Base-by-base conservation (phyloP, 1,139 yeast genomes). In the Meyerozyma elateridarum region DNA sequence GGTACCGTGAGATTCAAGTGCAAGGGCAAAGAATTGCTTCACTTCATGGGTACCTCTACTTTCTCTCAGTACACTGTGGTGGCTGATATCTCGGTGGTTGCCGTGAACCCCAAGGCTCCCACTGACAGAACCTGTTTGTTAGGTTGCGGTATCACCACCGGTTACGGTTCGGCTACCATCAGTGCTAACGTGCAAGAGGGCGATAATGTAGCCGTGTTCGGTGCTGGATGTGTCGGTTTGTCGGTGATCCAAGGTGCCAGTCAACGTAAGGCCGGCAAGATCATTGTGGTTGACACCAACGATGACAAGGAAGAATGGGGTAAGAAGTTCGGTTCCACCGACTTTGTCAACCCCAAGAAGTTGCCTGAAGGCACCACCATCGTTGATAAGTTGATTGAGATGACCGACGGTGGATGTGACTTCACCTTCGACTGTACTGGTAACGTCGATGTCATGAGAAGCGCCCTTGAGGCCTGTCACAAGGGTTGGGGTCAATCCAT, bases 131-230 rank as follows among this genome's bases (percentile, higher is more conserved):
- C 93, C 29, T 89, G 97, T 70, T 67, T 91, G 59, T 75, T 93
- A 49, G 98, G 98, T 29, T 91, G 98, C 61, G 98, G 98, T 68
- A 87, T 91, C 54, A 91, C 98, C 40, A 91, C 98, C 34, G 98
- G 98, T 43, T 87, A 85, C 58, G 98, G 98, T 60, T 96, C 98
- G 34, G 98, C 96, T 34, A 76, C 85, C 47, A 84, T 85, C 64
- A 85, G 96, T 34, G 98, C 97, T 42, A 74, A 89, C 50, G 93
- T 91, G 37, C 82, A 84, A 59, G 73, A 78, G 57, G 96, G 96
- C 48, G 96, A 91, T 56, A 87, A 84, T 41, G 88, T 91, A 38
- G 98, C 96, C 29, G 85, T 91, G 30, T 91, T 93, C 52, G 98
- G 98, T 58, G 94, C 95, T 41, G 98, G 98, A 39, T 84, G 95